phyloP scores from a whole-genome alignment of 768 basidiomycete genomes.

The Pleurotus citrinopileatus region DNA sequence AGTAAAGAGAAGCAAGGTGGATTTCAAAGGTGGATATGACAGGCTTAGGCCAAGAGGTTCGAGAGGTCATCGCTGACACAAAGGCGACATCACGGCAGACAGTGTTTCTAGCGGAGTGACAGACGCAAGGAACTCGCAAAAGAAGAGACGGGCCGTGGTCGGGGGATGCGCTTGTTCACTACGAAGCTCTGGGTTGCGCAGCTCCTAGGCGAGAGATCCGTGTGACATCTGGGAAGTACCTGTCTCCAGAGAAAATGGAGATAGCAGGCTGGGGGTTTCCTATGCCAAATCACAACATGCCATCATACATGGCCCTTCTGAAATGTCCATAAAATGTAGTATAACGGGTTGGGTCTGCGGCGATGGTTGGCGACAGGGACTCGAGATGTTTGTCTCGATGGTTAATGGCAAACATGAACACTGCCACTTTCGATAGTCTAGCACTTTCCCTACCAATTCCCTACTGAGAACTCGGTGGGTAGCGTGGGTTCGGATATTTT shows the following conservation, averaged over 20 bases:
- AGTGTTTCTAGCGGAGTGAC: too few species aligned
- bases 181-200: not conserved
- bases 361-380: not conserved
- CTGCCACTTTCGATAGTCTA: constrained; percentile 1
- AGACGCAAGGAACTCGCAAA: too few species aligned
- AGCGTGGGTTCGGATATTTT: not conserved
- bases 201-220: not conserved
- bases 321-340: not conserved
- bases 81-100: too few species aligned
- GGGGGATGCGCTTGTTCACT: not conserved
- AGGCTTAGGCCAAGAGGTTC: too few species aligned
- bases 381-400: not conserved
- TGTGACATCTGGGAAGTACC: constrained; percentile 1
- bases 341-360: not conserved
- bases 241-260: not conserved
- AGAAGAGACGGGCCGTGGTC: not conserved
- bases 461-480: not conserved
- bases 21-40: not conserved
- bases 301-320: not conserved
- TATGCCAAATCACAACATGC: not conserved
- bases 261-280: not conserved
- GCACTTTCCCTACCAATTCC: too few species aligned
- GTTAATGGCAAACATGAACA: not conserved
- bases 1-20: not conserved
- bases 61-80: too few species aligned